A percentile compares a stretch with the other conserved stretches of the same genome.
These are phyloP conservation scores for Chlorella sp. DNA, from an alignment of 139 green algal species.

Conservation along the genomic window DNA sequence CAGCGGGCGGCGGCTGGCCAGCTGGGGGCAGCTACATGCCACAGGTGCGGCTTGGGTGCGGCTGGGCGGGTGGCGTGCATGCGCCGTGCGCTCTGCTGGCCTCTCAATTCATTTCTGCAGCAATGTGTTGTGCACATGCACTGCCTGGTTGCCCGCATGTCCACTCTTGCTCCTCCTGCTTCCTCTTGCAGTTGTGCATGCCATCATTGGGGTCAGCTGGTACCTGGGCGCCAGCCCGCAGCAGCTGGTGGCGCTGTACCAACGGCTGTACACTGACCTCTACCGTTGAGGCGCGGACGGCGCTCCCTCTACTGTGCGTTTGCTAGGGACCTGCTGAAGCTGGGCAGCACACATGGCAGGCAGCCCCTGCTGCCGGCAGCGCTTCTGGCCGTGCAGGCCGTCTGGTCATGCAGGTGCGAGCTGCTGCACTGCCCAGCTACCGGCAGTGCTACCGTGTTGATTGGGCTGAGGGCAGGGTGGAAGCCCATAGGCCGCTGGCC, in stretches of 20 bases:
- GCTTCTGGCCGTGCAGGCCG: no score
- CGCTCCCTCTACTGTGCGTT: no score
- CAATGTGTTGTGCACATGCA: not conserved
- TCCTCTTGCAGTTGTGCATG: constrained; percentile 4
- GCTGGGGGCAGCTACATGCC: constrained; percentile 57
- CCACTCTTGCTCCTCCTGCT: not conserved
- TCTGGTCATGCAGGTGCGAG: no score
- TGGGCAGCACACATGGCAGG: no score
- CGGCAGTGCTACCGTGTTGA: no score
- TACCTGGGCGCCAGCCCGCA: constrained; percentile 9
- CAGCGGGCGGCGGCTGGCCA: constrained; percentile 71
- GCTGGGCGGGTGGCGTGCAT: not conserved
- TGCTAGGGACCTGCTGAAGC: no score
- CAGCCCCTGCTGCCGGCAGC: no score
- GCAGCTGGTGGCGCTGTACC: constrained; percentile 67
- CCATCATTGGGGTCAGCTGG: constrained; percentile 17
- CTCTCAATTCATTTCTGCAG: not conserved
- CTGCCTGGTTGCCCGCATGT: not conserved
- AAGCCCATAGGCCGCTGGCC: no score
- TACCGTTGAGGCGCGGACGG: constrained; percentile 45
- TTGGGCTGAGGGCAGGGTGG: no score
- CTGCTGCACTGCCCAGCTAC: no score
- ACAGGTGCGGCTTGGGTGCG: constrained; percentile 30
- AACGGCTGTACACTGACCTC: constrained; percentile 67
- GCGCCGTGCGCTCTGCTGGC: not conserved